These are phyloP conservation scores for Mortierella sp. DNA, from an alignment of 371 early-diverging fungal species.

Conservation along the genomic window DNA sequence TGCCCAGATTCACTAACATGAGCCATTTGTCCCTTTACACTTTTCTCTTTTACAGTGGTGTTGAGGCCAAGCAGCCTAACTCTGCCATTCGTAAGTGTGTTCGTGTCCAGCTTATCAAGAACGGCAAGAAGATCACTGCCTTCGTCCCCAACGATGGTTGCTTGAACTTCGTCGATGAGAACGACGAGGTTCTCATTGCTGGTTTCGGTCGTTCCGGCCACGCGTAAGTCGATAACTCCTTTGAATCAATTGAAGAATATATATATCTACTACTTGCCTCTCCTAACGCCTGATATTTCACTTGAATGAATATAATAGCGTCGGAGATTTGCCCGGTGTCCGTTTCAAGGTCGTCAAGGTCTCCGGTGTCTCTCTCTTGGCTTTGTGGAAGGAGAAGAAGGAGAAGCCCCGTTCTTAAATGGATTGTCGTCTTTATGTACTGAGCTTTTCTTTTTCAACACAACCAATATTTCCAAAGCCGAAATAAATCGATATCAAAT, in stretches of 20 bases:
- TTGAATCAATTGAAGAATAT: too few species aligned
- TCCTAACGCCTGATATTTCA: not conserved
- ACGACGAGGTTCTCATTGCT: conserved; percentile 93
- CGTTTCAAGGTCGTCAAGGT: conserved; percentile 99
- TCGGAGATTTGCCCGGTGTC: conserved; percentile 99
- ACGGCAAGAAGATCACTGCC: conserved; percentile 99
- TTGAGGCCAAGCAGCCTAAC: conserved; percentile 99
- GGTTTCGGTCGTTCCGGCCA: conserved; percentile 87
- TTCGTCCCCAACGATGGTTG: conserved; percentile 99
- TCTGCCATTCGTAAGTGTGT: conserved; percentile 99
- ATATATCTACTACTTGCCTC: too few species aligned
- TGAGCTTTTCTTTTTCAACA: conserved; percentile 29
- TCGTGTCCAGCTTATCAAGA: conserved; percentile 99
- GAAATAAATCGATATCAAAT: conserved; percentile 59
- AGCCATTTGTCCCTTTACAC: not conserved
- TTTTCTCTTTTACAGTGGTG: conserved; percentile 80
- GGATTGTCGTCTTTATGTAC: conserved; percentile 25
- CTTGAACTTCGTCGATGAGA: conserved; percentile 97
- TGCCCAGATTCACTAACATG: conserved; percentile 1
- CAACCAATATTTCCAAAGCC: conserved; percentile 45
- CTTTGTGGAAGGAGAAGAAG: conserved; percentile 99
- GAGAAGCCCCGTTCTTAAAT: conserved; percentile 98
- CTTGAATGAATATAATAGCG: conserved; percentile 43
- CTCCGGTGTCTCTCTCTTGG: conserved; percentile 98
- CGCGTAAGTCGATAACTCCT: conserved; percentile 70